Percentiles rank a stretch among this genome's conserved stretches.
Conservation (phyloP, 2,329 filamentous ascomycete genomes). For the Trichophyton equinum region DNA sequence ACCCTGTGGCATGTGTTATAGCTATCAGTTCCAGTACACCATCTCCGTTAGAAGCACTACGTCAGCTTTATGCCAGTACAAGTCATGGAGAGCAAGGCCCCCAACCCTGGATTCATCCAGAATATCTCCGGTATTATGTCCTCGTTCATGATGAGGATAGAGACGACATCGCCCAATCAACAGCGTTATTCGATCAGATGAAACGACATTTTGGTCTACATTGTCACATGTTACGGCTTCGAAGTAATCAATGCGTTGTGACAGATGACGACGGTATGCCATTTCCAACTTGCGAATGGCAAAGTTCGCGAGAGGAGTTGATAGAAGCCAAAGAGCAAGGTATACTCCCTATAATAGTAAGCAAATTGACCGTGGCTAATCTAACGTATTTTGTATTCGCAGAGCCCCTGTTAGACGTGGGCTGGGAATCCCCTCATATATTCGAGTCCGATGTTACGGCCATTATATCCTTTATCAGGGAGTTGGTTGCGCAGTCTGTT, state of each 20-base stretch:
- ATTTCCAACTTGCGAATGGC: slow-evolving; percentile 75
- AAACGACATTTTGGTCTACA: slow-evolving; percentile 95
- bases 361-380: slow-evolving; percentile 3
- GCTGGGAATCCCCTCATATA: slow-evolving; percentile 43
- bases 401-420: slow-evolving; percentile 14
- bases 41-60: slow-evolving; percentile 72
- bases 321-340: slow-evolving; percentile 55
- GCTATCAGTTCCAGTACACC: slow-evolving; percentile 83
- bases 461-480: slow-evolving; percentile 77
- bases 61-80: slow-evolving; percentile 74
- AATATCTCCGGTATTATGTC: slow-evolving; percentile 92
- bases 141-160: slow-evolving; percentile 92
- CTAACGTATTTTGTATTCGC: neutral
- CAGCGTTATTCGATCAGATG: slow-evolving; percentile 92
- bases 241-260: slow-evolving; percentile 71
- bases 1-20: slow-evolving; percentile 88
- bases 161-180: slow-evolving; percentile 83
- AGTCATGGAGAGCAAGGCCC: slow-evolving; percentile 60
- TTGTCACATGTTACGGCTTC: slow-evolving; percentile 77
- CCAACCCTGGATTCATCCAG: slow-evolving; percentile 76
- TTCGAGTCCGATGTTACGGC: slow-evolving; percentile 87
- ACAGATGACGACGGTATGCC: slow-evolving; percentile 84
- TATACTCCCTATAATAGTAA: slow-evolving; percentile 19
- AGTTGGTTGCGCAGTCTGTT: slow-evolving; percentile 90
- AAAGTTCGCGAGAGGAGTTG: slow-evolving; percentile 75